Evolutionary conservation across 768 basidiomycete genomes (phyloP).

Genomic region (Tulasnella sp.): DNA sequence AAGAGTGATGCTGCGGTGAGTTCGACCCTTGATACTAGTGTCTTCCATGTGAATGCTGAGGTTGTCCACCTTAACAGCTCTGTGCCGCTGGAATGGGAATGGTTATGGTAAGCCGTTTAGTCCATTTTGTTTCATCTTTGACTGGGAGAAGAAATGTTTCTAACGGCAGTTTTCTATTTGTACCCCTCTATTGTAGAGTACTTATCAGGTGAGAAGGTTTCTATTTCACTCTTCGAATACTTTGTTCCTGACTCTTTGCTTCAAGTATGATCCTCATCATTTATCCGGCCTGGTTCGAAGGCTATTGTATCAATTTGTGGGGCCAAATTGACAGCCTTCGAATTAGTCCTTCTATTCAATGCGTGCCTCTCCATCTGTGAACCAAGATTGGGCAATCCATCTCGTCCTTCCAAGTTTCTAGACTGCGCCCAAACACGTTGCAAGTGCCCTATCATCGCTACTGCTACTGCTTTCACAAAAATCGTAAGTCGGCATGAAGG

Average conservation of each 20-base stretch:
- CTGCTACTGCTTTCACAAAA: no score
- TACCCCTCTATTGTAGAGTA: constrained; percentile 35
- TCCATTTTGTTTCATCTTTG: background rate
- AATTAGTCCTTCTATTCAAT: background rate
- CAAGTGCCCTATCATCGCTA: no score
- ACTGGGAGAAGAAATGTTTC: background rate
- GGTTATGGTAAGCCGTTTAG: constrained; percentile 54
- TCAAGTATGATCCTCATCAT: constrained; percentile 58
- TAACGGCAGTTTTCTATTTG: background rate
- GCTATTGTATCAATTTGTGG: constrained; percentile 79
- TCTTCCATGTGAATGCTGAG: constrained; percentile 6
- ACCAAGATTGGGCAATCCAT: no score
- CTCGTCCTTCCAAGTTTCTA: no score
- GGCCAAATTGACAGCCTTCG: constrained; percentile 67
- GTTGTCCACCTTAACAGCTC: constrained; percentile 27
- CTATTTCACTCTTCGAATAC: background rate
- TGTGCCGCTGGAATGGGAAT: constrained; percentile 76
- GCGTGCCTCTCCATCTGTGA: background rate
- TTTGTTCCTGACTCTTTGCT: background rate
- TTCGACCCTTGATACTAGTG: constrained; percentile 35
- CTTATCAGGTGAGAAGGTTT: constrained; percentile 46
- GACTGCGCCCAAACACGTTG: no score
- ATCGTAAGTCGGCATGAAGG: no score
- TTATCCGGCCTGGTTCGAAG: constrained; percentile 68
- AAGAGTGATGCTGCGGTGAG: constrained; percentile 59